phyloP scores from a whole-genome alignment of 164 flowering plant genomes.

The Magnolia sinica region DNA sequence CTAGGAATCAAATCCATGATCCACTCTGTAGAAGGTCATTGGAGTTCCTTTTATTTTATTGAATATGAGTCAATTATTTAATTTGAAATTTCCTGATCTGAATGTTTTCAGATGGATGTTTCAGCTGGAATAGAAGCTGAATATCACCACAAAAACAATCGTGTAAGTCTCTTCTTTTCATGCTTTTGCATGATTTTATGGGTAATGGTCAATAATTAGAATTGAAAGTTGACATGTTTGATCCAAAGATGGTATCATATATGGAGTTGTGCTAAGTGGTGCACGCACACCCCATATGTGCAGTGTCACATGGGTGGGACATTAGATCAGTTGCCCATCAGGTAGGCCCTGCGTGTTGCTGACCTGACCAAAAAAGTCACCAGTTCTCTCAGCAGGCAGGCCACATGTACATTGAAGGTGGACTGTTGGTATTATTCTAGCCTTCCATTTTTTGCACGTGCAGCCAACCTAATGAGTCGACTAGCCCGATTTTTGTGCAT shows the following conservation, averaged over 20 bases:
- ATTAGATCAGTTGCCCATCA: too few relatives aligned
- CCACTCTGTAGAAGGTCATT: neutral
- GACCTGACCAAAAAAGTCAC: too few relatives aligned
- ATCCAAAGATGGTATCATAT: neutral
- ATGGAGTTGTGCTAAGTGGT: neutral
- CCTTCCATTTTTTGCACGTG: too few relatives aligned
- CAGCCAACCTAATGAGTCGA: too few relatives aligned
- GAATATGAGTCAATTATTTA: neutral
- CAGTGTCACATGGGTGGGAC: too few relatives aligned
- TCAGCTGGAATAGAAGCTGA: slow-evolving; percentile 95
- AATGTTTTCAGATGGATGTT: slow-evolving; percentile 67
- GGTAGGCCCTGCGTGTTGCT: too few relatives aligned
- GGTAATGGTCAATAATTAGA: neutral
- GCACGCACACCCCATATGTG: too few relatives aligned
- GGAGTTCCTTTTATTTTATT: neutral
- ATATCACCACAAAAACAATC: slow-evolving; percentile 91
- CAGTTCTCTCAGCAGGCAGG: too few relatives aligned
- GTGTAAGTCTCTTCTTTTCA: slow-evolving; percentile 34
- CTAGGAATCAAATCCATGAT: too few relatives aligned
- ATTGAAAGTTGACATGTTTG: neutral
- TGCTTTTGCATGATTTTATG: neutral
- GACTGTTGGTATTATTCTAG: too few relatives aligned
- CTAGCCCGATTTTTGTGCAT: neutral
- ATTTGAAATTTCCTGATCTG: neutral
- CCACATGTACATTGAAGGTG: too few relatives aligned